A percentile compares a stretch with the other conserved stretches of the same genome.
Conservation (phyloP, 2,329 filamentous ascomycete genomes). For the Fusarium sp. region DNA sequence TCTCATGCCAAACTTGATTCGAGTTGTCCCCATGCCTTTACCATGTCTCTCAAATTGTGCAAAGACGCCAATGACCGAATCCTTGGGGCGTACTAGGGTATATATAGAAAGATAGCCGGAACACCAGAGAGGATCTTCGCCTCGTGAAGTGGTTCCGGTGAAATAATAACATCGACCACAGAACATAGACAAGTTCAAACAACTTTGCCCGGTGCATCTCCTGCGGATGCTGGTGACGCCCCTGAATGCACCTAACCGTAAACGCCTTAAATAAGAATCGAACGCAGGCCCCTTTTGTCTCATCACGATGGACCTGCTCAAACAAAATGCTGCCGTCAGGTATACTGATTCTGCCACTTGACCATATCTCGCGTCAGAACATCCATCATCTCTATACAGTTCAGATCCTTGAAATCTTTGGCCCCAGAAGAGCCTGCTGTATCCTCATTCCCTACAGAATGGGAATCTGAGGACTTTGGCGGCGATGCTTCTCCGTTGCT, state of each 20-base stretch:
- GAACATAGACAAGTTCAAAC: slow-evolving; percentile 23
- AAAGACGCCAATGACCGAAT: slow-evolving; percentile 28
- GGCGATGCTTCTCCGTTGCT: slow-evolving; percentile 56
- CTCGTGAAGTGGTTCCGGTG: slow-evolving; percentile 14
- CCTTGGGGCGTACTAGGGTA: slow-evolving; percentile 29
- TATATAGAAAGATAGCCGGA: slow-evolving; percentile 29
- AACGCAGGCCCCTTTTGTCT: not conserved
- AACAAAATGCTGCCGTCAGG: slow-evolving; percentile 43
- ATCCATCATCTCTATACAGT: slow-evolving; percentile 91
- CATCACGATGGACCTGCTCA: not conserved
- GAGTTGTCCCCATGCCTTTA: slow-evolving; percentile 16
- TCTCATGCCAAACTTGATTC: slow-evolving; percentile 16
- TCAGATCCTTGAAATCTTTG: slow-evolving; percentile 79
- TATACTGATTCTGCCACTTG: slow-evolving; percentile 84
- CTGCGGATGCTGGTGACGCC: slow-evolving; percentile 42
- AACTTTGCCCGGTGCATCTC: slow-evolving; percentile 31
- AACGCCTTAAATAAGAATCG: slow-evolving; percentile 36
- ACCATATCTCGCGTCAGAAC: slow-evolving; percentile 81
- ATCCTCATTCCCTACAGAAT: slow-evolving; percentile 42
- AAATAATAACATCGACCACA: slow-evolving; percentile 16
- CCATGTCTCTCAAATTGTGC: slow-evolving; percentile 19
- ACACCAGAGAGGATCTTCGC: slow-evolving; percentile 18
- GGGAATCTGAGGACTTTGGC: slow-evolving; percentile 50
- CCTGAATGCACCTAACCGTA: slow-evolving; percentile 37
- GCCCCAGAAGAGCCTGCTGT: slow-evolving; percentile 39